phyloP scores from a whole-genome alignment of 176 grass and related monocot species.

The Hordeum vulgare region DNA sequence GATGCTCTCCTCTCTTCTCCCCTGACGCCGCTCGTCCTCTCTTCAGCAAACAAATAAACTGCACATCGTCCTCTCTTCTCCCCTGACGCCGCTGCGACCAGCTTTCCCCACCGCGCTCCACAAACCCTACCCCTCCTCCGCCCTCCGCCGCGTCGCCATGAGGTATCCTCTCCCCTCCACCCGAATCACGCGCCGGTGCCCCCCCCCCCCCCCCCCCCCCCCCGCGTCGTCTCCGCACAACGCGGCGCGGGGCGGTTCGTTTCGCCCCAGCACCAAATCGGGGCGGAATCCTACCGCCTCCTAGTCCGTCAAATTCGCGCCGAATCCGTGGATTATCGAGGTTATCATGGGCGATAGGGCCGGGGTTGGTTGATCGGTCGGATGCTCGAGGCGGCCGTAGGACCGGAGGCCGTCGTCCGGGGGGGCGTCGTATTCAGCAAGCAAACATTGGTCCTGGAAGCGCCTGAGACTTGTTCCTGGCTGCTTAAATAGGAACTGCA shows the following conservation, averaged over 20 bases:
- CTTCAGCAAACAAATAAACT: no score
- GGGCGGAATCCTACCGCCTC: background rate
- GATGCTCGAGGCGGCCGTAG: no score
- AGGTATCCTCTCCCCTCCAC: slow-evolving; percentile 1
- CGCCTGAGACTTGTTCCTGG: no score
- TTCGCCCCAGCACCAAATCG: background rate
- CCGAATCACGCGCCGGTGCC: background rate
- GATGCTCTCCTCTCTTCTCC: background rate
- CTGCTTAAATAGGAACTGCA: no score
- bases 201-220: background rate
- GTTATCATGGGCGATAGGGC: background rate
- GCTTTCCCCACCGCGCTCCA: slow-evolving; percentile 15
- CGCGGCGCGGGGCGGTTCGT: background rate
- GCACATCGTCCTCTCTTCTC: background rate
- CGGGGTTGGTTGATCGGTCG: background rate
- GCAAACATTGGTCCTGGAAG: no score
- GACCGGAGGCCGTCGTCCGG: no score
- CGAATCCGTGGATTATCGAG: background rate
- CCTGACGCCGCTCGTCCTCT: background rate
- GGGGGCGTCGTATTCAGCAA: no score
- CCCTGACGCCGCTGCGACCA: background rate
- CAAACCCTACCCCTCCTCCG: slow-evolving; percentile 10
- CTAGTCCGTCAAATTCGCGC: background rate
- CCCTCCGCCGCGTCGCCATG: slow-evolving; percentile 4
- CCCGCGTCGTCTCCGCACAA: background rate